Conservation (phyloP, 257 asterid genomes). For the Nicotiana tabacum region DNA sequence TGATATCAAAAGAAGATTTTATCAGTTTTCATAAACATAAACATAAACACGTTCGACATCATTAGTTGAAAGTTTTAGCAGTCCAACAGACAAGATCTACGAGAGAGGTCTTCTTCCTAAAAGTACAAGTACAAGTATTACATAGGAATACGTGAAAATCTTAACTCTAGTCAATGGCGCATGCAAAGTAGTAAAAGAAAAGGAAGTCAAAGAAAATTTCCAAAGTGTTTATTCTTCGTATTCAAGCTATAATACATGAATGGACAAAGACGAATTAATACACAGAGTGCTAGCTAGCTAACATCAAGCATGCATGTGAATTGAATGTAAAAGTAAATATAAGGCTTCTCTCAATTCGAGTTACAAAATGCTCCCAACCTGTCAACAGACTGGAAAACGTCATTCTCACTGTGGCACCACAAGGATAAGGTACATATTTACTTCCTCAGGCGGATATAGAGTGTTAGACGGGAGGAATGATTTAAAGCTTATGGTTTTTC, state of each 20-base stretch:
- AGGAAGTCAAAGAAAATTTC: not conserved
- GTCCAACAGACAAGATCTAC: not conserved
- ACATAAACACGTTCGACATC: not conserved
- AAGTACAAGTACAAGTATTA: not conserved
- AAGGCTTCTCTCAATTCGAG: too few relatives aligned
- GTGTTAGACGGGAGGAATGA: too few relatives aligned
- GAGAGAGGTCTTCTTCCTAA: not conserved
- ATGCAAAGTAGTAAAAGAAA: not conserved
- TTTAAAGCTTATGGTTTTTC: too few relatives aligned
- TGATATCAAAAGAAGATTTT: not conserved
- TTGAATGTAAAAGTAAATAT: too few relatives aligned
- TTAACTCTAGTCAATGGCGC: not conserved
- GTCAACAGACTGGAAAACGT: conserved; percentile 7
- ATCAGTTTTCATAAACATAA: too few relatives aligned
- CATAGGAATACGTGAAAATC: not conserved
- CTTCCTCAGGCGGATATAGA: not conserved
- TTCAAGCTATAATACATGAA: not conserved
- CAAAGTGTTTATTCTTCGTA: not conserved
- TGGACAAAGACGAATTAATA: too few relatives aligned
- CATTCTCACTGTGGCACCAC: not conserved
- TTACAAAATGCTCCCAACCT: not conserved
- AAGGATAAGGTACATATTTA: not conserved
- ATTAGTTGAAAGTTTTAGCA: not conserved
- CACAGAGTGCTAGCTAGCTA: too few relatives aligned
- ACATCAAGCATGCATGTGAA: too few relatives aligned